Conservation (phyloP, 345 rosid species). For the Eucalyptus sp. region DNA sequence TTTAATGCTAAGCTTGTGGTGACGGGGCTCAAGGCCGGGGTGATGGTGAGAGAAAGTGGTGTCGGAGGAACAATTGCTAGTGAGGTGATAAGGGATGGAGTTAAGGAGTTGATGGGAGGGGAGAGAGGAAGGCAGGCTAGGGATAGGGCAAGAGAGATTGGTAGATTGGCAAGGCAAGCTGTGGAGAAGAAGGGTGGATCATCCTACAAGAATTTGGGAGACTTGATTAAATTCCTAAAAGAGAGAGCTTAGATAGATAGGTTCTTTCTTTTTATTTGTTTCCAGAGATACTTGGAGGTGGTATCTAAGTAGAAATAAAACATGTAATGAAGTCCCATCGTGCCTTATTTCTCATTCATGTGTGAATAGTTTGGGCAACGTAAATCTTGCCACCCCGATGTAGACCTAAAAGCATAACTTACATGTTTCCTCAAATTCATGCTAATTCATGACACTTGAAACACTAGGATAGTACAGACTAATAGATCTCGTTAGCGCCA, state of each 20-base stretch:
- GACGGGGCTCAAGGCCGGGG: background rate
- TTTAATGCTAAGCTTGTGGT: slow-evolving; percentile 9
- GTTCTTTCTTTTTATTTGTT: background rate
- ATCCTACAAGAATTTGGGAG: slow-evolving; percentile 2
- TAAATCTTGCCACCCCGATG: background rate
- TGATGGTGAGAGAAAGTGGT: background rate
- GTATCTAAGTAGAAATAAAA: background rate
- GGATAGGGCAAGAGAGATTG: slow-evolving; percentile 1
- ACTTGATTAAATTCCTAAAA: background rate
- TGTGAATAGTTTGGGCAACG: background rate
- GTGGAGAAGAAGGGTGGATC: slow-evolving; percentile 1
- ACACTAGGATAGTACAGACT: background rate
- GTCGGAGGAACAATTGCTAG: background rate
- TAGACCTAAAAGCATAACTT: background rate
- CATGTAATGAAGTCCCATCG: background rate
- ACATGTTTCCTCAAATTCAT: background rate
- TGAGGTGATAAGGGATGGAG: background rate
- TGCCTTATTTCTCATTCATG: background rate
- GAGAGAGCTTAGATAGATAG: background rate
- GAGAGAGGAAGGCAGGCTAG: slow-evolving; percentile 4
- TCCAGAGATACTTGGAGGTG: background rate
- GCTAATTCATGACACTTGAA: background rate
- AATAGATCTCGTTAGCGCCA: background rate
- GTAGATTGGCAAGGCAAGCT: slow-evolving; percentile 1
- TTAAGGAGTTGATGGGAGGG: slow-evolving; percentile 10